Conservation (phyloP, 2,329 filamentous ascomycete genomes). For the Lasiodiplodia gonubiensis region DNA sequence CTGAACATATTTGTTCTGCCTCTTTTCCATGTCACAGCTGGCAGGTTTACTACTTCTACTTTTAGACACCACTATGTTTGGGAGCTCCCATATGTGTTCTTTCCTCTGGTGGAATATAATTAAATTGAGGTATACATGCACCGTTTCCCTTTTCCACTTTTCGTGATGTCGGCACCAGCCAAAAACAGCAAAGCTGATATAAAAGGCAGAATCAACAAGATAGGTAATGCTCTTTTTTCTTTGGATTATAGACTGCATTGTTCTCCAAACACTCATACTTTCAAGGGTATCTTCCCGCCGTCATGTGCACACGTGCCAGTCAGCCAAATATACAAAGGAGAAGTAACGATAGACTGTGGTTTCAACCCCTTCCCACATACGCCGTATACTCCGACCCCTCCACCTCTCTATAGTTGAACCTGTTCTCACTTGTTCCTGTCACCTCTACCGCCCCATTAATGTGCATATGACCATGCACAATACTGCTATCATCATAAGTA, state of each 20-base stretch:
- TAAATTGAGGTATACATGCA: not conserved
- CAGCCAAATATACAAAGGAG: not conserved
- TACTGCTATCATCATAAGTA: not conserved
- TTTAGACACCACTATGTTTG: not conserved
- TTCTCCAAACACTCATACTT: not conserved
- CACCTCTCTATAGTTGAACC: conserved; percentile 4
- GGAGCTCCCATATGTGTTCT: not conserved
- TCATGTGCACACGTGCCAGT: not conserved
- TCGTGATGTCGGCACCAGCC: not conserved
- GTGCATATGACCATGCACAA: not conserved
- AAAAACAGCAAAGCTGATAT: too few species aligned
- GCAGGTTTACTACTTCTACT: conserved; percentile 5
- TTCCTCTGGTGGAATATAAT: not conserved
- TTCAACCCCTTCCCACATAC: conserved; percentile 1
- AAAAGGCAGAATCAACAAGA: too few species aligned
- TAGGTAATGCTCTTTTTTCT: too few species aligned
- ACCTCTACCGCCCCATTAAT: not conserved
- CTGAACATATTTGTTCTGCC: not conserved
- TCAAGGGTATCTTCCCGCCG: not conserved
- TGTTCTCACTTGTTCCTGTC: not conserved
- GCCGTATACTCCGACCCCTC: conserved; percentile 15
- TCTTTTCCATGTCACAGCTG: not conserved
- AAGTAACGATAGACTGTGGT: not conserved
- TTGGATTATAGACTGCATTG: not conserved
- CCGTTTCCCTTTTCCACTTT: not conserved